Evolutionary conservation across 495 filamentous ascomycete species (phyloP).

Genomic region (Darksidea phi): DNA sequence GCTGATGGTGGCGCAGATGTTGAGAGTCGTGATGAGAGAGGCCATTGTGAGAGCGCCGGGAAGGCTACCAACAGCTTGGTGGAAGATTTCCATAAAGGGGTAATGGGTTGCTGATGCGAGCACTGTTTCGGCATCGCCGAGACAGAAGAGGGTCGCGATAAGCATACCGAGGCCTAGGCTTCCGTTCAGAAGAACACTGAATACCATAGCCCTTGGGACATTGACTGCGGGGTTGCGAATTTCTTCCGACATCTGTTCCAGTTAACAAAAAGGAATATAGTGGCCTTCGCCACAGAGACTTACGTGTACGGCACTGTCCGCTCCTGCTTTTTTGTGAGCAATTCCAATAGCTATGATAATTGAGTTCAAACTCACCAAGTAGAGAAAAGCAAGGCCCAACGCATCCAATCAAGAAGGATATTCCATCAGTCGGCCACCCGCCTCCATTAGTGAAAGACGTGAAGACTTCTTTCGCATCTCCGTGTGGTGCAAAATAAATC

Average conservation of each 20-base stretch:
- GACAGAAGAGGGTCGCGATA: slow-evolving; percentile 31
- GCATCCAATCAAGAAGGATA: slow-evolving; percentile 23
- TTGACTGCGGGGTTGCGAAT: slow-evolving; percentile 16
- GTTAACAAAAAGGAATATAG: too few relatives aligned
- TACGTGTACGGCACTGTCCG: slow-evolving; percentile 22
- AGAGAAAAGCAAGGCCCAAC: slow-evolving; percentile 9
- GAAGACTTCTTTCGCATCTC: slow-evolving; percentile 7
- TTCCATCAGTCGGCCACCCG: slow-evolving; percentile 2
- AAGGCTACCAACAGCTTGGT: slow-evolving; percentile 13
- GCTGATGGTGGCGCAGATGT: slow-evolving; percentile 34
- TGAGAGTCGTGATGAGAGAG: slow-evolving; percentile 30
- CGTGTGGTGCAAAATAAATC: slow-evolving; percentile 25
- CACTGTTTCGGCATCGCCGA: slow-evolving; percentile 26
- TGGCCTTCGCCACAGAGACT: too few relatives aligned
- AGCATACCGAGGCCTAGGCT: slow-evolving; percentile 33
- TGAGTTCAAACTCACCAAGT: slow-evolving; percentile 6
- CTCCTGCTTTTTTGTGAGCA: slow-evolving; percentile 13
- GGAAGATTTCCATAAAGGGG: slow-evolving; percentile 33
- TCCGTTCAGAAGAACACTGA: slow-evolving; percentile 29
- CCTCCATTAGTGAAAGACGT: slow-evolving; percentile 15
- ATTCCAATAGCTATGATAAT: neutral
- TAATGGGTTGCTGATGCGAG: slow-evolving; percentile 21
- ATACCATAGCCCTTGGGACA: slow-evolving; percentile 35
- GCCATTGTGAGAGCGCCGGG: slow-evolving; percentile 22
- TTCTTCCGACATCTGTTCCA: slow-evolving; percentile 1